phyloP scores from a whole-genome alignment of 768 basidiomycete species.

The Cubamyces lactineus region DNA sequence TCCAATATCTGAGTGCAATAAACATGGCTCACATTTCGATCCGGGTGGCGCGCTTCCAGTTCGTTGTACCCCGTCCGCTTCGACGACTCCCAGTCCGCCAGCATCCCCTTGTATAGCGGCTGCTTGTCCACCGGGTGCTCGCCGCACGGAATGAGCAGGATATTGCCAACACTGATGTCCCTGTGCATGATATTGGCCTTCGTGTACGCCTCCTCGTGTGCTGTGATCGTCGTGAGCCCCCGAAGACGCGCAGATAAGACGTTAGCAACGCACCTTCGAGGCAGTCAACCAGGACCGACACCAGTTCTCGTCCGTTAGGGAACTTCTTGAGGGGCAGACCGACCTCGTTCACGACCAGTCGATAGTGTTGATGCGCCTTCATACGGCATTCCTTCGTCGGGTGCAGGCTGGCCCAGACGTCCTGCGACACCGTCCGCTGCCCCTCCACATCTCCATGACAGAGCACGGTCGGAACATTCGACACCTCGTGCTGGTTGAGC shows the following conservation, averaged over 20 bases:
- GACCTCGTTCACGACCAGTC: conserved; percentile 4
- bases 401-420: not conserved
- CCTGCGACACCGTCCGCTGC: not conserved
- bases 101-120: not conserved
- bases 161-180: conserved; percentile 17
- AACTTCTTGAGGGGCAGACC: not conserved
- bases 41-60: not conserved
- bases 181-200: conserved; percentile 6
- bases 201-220: not conserved
- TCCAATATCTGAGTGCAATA: not conserved
- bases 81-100: conserved; percentile 18
- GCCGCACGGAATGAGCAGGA: not conserved
- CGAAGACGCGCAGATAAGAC: no score
- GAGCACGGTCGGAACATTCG: not conserved
- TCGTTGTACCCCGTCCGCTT: not conserved
- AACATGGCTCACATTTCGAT: not conserved
- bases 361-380: conserved; percentile 6
- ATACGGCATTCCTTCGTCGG: not conserved
- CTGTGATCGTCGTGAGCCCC: not conserved
- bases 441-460: conserved; percentile 8
- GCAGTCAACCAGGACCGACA: not conserved
- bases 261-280: not conserved
- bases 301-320: not conserved
- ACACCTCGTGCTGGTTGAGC: not conserved
- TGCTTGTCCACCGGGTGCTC: not conserved